Base-by-base conservation (phyloP, 192 early-diverging fungal species). In the Allomyces javanicus region DNA sequence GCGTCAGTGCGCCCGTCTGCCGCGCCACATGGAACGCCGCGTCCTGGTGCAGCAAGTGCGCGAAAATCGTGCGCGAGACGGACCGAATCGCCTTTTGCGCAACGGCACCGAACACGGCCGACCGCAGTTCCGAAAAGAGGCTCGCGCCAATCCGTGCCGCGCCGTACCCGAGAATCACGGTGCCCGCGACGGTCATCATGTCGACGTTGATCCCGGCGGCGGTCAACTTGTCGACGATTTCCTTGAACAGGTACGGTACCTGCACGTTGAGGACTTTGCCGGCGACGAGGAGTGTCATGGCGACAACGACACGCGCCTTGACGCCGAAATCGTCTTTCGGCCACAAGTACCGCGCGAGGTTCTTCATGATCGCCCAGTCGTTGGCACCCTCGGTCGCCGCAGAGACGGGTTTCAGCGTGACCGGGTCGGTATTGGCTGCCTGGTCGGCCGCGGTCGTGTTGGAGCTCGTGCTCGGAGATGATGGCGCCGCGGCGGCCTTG, bases 161-260 rank as follows among this genome's bases (percentile, higher is more conserved):
- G 43, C 96, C 96, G 72, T 97, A 99, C 9, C 93, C 96, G 44
- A 97, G 71, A 58, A 99, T 82, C 69, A 88, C 84, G n/a, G 93
- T 86, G n/a, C 92, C 94, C 25, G 85, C 89, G 17, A 95, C 79
- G 7, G 86, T 83, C 62, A 85, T 71, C 58, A 93, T 74, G 69
- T 66, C 17, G 67, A 24, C 9, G 58, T 24, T 25, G 63, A 66
- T 10, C 17, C 24, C 21, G 6, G 78, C 78, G 62, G 83, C 67
- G 68, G 87, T 92, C 43, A 99, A 77, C 24, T 81, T 81, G 68
- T 99, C 95, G 40, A 99, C 84, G 44, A 90, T 82, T 64, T 88
- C 73, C 75, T 97, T 99, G 79, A 99, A 99, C 68, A 89, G 84
- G 62, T 94, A 87, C 0, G 96, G 96, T 43, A 99, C 92, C 70